These are phyloP conservation scores for Yamadazyma sp. DNA, from an alignment of 805 yeast genomes.

Conservation along the genomic window DNA sequence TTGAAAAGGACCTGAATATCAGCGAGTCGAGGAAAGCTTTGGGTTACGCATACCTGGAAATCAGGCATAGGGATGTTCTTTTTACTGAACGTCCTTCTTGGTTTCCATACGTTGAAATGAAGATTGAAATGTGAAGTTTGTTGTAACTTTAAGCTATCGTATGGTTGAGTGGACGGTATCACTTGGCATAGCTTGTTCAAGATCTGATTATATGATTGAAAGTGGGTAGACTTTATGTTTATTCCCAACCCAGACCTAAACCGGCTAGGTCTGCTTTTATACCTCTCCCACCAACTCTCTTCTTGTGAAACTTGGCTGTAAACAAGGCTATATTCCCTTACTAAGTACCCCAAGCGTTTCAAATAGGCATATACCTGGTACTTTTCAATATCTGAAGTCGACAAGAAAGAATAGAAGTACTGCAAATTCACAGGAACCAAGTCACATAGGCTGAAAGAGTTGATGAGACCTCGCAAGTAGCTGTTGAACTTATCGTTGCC, in stretches of 20 bases:
- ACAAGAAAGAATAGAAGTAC: slow-evolving; percentile 51
- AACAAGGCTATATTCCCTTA: slow-evolving; percentile 27
- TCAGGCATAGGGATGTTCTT: slow-evolving; percentile 71
- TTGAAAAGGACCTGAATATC: slow-evolving; percentile 39
- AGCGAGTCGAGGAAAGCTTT: slow-evolving; percentile 46
- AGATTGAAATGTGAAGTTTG: slow-evolving; percentile 25
- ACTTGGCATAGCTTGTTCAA: slow-evolving; percentile 5
- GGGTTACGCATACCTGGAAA: slow-evolving; percentile 62
- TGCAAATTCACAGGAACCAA: slow-evolving; percentile 54
- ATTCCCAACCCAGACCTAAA: too few relatives aligned
- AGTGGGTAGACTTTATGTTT: slow-evolving; percentile 9
- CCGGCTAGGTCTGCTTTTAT: too few relatives aligned
- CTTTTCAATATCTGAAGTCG: slow-evolving; percentile 21
- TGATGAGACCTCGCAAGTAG: slow-evolving; percentile 19
- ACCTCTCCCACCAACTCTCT: too few relatives aligned
- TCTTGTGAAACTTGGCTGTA: background rate
- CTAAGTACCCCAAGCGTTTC: slow-evolving; percentile 77
- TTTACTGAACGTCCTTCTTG: slow-evolving; percentile 67
- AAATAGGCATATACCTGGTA: slow-evolving; percentile 71
- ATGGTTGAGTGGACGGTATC: slow-evolving; percentile 4
- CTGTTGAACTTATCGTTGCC: slow-evolving; percentile 20
- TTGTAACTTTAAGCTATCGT: slow-evolving; percentile 1
- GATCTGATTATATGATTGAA: slow-evolving; percentile 8
- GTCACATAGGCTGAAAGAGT: slow-evolving; percentile 22
- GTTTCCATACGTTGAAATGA: slow-evolving; percentile 81